Conservation (phyloP, 805 yeast species). For the Metschnikowia dekortorum region DNA sequence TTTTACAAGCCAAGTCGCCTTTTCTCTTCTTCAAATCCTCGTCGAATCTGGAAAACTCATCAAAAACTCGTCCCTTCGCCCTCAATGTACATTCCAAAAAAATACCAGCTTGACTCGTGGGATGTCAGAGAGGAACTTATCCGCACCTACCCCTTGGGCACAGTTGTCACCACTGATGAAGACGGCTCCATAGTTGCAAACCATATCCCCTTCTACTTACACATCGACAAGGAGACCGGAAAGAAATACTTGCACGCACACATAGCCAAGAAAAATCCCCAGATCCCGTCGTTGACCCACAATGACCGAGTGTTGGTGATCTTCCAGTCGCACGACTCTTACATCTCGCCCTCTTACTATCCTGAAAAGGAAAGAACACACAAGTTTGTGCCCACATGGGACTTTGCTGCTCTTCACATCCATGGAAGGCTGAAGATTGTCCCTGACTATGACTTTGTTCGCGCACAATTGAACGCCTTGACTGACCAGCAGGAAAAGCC, state of each 20-base stretch:
- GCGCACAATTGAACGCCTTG: slow-evolving; percentile 40
- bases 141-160: slow-evolving; percentile 47
- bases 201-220: slow-evolving; percentile 52
- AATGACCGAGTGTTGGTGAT: slow-evolving; percentile 43
- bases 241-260: slow-evolving; percentile 48
- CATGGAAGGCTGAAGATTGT: slow-evolving; percentile 46
- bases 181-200: slow-evolving; percentile 45
- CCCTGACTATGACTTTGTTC: slow-evolving; percentile 44
- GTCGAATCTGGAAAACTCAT: background rate
- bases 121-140: slow-evolving; percentile 40
- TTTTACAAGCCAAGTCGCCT: background rate
- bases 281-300: slow-evolving; percentile 37
- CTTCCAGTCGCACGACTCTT: slow-evolving; percentile 49
- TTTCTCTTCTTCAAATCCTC: background rate
- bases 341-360: slow-evolving; percentile 59
- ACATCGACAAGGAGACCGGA: slow-evolving; percentile 31
- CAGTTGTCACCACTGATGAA: slow-evolving; percentile 39
- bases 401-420: slow-evolving; percentile 53
- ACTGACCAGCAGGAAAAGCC: slow-evolving; percentile 45
- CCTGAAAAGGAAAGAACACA: slow-evolving; percentile 52
- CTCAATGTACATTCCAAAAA: slow-evolving; percentile 36
- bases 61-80: background rate
- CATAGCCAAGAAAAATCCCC: slow-evolving; percentile 50
- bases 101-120: slow-evolving; percentile 30
- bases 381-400: slow-evolving; percentile 70